Evolutionary conservation across 768 basidiomycete species (phyloP), one percentile per base, ranked within the genome.

Genomic region (Podaxis carcinomalis): DNA sequence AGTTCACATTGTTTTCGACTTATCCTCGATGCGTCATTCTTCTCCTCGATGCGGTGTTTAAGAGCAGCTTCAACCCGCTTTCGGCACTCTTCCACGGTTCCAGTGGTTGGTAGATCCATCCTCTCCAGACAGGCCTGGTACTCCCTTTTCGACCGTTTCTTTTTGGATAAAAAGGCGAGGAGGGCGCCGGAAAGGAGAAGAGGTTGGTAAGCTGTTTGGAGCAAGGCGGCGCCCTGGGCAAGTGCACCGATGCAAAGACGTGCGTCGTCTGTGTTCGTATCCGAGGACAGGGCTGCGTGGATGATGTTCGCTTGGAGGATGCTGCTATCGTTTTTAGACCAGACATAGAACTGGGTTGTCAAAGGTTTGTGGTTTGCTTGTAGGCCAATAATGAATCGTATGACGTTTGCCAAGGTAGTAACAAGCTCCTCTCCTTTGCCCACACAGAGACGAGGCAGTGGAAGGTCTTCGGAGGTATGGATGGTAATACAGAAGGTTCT

Each of bases 181-280:
- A 81, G 73, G 3, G 75, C 77, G 2, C 78, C 80, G 2, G 77
- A 78, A 11, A 83, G 71, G 23, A 83, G 62, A 2, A 79, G 62
- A 5, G 81, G 81, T 64, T 82, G 80, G 61, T 78, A 82, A 9
- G 76, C 72, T 4, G 81, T 83, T 36, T 78, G 75, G n/a, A 82
- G 69, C 5, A 81, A 72, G 0, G 79, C 74, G 1, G 79, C 79
- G 0, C 81, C 81, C 64, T 82, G 77, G 5, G 77, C 73, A 6
- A 83, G 73, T 21, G 80, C 76, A n/a, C 78, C 80, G n/a, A 83
- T 77, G 60, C 80, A 81, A 4, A 78, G 57, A 4, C 79, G 78
- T 27, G 80, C 70, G 50, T 79, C 76, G 3, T 68, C 66, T 10
- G 63, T 66, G 40, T 66, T 64, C 4, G 70, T 64, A 16, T 67